These are phyloP conservation scores for Carallia pectinifolia DNA, from an alignment of 345 rosid genomes.

Conservation along the genomic window DNA sequence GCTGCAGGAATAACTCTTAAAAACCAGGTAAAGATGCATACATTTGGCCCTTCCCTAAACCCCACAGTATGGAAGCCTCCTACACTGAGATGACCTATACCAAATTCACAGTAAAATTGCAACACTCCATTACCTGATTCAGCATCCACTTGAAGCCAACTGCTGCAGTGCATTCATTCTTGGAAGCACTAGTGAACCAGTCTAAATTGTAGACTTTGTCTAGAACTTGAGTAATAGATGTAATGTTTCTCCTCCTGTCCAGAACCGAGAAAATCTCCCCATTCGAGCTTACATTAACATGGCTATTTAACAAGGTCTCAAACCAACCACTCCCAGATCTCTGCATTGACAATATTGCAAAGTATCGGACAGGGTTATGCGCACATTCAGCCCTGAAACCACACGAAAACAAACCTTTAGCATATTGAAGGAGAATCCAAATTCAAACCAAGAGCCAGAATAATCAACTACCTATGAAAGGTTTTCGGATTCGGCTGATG, in stretches of 20 bases:
- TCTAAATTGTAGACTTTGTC: slow-evolving; percentile 80
- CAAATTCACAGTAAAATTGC: not conserved
- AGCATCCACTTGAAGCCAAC: slow-evolving; percentile 96
- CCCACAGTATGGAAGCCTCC: too few species aligned
- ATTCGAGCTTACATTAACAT: slow-evolving; percentile 72
- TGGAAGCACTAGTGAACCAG: slow-evolving; percentile 76
- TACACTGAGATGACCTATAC: not conserved
- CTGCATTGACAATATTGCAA: slow-evolving; percentile 81
- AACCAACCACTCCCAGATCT: slow-evolving; percentile 99
- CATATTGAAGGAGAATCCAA: not conserved
- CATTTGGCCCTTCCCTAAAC: too few species aligned
- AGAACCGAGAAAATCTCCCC: slow-evolving; percentile 73
- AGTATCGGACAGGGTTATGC: slow-evolving; percentile 63
- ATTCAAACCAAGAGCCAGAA: slow-evolving; percentile 2
- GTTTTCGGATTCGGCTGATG: slow-evolving; percentile 75
- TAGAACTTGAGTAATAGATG: slow-evolving; percentile 54
- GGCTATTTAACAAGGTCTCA: slow-evolving; percentile 84
- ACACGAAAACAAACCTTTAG: not conserved
- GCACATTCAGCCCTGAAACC: slow-evolving; percentile 60
- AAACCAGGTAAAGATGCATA: too few species aligned
- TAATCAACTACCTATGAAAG: slow-evolving; percentile 53
- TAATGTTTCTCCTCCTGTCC: slow-evolving; percentile 56
- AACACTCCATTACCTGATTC: slow-evolving; percentile 57
- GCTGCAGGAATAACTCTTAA: too few species aligned
- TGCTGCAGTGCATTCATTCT: slow-evolving; percentile 85